phyloP scores from a whole-genome alignment of 148 eudicot genomes.

The Fagopyrum tataricum region DNA sequence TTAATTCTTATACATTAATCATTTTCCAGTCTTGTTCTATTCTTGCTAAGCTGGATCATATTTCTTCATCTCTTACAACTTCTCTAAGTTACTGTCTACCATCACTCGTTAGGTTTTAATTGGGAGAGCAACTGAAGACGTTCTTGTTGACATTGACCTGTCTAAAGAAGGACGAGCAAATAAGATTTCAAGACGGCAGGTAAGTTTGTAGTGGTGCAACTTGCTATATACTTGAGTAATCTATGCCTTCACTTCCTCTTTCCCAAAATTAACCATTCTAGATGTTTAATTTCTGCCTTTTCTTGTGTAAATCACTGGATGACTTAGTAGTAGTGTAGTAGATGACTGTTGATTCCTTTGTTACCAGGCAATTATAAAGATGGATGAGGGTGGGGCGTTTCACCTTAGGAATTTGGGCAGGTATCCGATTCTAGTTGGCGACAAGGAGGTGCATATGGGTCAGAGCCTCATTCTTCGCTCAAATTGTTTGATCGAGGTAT shows the following conservation, averaged over 20 bases:
- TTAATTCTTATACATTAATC: too few species aligned
- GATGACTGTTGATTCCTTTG: background rate
- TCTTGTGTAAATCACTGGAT: background rate
- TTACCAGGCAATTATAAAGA: conserved; percentile 64
- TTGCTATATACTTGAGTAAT: background rate
- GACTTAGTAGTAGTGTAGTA: too few species aligned
- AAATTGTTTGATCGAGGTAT: conserved; percentile 78
- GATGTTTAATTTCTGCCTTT: background rate
- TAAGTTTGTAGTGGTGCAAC: conserved; percentile 15
- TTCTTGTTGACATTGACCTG: conserved; percentile 70
- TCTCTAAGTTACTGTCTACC: background rate
- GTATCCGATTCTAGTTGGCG: conserved; percentile 53
- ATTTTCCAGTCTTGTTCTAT: too few species aligned
- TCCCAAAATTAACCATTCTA: background rate
- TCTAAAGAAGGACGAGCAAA: conserved; percentile 73
- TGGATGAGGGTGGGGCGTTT: conserved; percentile 77
- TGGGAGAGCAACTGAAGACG: conserved; percentile 79
- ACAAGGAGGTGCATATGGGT: conserved; percentile 36
- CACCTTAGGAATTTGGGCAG: conserved; percentile 61
- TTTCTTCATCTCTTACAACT: background rate
- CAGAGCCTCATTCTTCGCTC: conserved; percentile 37
- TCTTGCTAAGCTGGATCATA: background rate
- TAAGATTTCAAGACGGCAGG: conserved; percentile 93
- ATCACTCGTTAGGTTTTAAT: conserved; percentile 48
- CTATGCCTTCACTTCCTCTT: background rate